Evolutionary conservation across 306 rosid species (phyloP).

Genomic region (Cicer arietinum): DNA sequence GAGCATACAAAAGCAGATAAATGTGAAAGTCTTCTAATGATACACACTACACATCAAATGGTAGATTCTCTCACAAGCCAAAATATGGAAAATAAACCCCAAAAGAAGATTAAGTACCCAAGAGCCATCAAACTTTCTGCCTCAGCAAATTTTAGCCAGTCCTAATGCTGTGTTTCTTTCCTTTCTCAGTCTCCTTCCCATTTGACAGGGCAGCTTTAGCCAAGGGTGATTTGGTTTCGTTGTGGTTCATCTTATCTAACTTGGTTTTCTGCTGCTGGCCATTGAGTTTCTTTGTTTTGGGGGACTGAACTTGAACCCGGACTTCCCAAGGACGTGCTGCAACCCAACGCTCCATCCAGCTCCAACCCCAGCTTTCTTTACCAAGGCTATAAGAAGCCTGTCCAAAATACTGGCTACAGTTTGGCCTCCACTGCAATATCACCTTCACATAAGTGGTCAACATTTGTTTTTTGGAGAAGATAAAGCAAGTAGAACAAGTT

Average conservation of each 20-base stretch:
- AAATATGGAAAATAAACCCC: conserved; percentile 29
- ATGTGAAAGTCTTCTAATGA: not conserved
- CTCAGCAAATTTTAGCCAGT: conserved; percentile 30
- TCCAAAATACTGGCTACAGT: conserved; percentile 71
- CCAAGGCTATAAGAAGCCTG: conserved; percentile 67
- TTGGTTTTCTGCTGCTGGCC: conserved; percentile 48
- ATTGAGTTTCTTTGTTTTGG: conserved; percentile 55
- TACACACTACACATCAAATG: conserved; percentile 35
- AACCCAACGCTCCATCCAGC: conserved; percentile 86
- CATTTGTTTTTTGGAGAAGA: not conserved
- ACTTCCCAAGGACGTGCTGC: conserved; percentile 92
- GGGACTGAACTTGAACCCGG: conserved; percentile 53
- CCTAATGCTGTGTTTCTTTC: conserved; percentile 50
- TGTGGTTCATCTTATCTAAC: conserved; percentile 43
- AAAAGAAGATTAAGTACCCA: conserved; percentile 15
- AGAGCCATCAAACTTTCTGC: conserved; percentile 30
- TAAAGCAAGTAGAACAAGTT: conserved; percentile 20
- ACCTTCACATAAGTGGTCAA: conserved; percentile 21
- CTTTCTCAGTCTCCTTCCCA: conserved; percentile 57
- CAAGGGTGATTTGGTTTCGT: conserved; percentile 42
- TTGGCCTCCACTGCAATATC: conserved; percentile 79
- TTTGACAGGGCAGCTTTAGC: conserved; percentile 51
- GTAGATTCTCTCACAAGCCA: conserved; percentile 47
- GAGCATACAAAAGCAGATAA: conserved; percentile 20
- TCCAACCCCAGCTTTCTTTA: conserved; percentile 87